Percentiles rank a stretch among this genome's conserved stretches.
Conservation (phyloP, 2,329 filamentous ascomycete species). For the Fusarium kyushuense region DNA sequence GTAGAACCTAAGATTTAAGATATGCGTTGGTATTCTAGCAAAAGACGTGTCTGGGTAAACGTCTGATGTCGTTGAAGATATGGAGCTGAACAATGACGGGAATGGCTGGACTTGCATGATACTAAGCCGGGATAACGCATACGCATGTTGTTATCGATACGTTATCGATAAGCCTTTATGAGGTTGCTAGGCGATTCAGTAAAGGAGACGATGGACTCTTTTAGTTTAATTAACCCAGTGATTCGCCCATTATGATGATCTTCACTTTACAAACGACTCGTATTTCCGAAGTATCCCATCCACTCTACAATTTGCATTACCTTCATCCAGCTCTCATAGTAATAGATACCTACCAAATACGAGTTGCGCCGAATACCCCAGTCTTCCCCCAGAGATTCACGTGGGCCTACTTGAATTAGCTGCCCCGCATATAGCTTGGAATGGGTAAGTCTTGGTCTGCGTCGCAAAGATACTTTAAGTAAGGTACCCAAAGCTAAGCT, state of each 20-base stretch:
- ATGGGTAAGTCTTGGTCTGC: slow-evolving; percentile 19
- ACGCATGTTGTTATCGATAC: slow-evolving; percentile 38
- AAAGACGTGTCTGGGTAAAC: slow-evolving; percentile 27
- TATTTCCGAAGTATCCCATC: not conserved
- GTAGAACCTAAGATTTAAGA: slow-evolving; percentile 10
- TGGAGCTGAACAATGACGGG: slow-evolving; percentile 27
- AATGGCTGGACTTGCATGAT: slow-evolving; percentile 20
- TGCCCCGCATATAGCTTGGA: slow-evolving; percentile 48
- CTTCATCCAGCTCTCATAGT: not conserved
- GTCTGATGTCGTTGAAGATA: slow-evolving; percentile 40
- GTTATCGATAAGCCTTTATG: slow-evolving; percentile 48
- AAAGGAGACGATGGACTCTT: not conserved
- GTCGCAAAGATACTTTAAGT: slow-evolving; percentile 31
- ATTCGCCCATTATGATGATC: not conserved
- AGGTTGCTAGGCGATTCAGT: slow-evolving; percentile 4
- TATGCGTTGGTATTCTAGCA: slow-evolving; percentile 4
- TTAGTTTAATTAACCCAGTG: not conserved
- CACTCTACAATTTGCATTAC: not conserved
- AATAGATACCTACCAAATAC: not conserved
- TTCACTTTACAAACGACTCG: not conserved
- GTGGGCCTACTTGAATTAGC: slow-evolving; percentile 43
- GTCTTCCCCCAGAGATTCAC: slow-evolving; percentile 28
- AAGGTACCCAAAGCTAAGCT: slow-evolving; percentile 39
- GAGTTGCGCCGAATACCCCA: slow-evolving; percentile 28
- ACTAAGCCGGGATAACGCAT: slow-evolving; percentile 29